These are phyloP conservation scores for Paraglomus brasilianum DNA, from an alignment of 192 early-diverging fungal genomes.

Conservation along the genomic window DNA sequence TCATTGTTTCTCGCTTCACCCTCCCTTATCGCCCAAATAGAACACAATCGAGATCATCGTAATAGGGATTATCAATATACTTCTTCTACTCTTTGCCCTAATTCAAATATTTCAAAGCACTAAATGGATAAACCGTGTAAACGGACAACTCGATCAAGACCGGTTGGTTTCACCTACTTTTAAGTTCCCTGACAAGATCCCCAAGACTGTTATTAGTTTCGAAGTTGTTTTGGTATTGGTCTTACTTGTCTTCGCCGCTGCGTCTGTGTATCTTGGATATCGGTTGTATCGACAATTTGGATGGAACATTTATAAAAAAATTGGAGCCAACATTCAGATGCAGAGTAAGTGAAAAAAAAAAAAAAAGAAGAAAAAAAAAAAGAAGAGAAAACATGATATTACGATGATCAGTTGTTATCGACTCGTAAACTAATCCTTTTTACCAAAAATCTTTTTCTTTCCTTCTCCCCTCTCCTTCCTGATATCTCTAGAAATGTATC, in stretches of 20 bases:
- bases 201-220: not conserved
- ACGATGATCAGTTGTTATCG: not conserved
- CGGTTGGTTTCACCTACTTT: not conserved
- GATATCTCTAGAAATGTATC: constrained; percentile 52
- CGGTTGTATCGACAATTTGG: constrained; percentile 61
- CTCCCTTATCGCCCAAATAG: not conserved
- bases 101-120: constrained; percentile 9
- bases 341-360: constrained; percentile 42
- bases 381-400: not conserved
- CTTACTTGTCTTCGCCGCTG: not conserved
- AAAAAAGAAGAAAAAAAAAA: constrained; percentile 2
- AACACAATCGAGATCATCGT: constrained; percentile 26
- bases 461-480: not conserved
- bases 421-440: too few species aligned
- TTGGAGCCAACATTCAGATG: constrained; percentile 62
- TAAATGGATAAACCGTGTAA: constrained; percentile 20
- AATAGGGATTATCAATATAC: constrained; percentile 18
- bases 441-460: not conserved
- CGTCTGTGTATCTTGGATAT: constrained; percentile 39
- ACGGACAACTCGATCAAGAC: constrained; percentile 1
- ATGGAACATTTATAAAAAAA: constrained; percentile 69
- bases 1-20: too few species aligned
- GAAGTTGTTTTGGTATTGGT: not conserved
- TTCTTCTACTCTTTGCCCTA: not conserved
- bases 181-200: not conserved